phyloP scores from a whole-genome alignment of 495 filamentous ascomycete genomes.

The Mytilinidion resinicola region DNA sequence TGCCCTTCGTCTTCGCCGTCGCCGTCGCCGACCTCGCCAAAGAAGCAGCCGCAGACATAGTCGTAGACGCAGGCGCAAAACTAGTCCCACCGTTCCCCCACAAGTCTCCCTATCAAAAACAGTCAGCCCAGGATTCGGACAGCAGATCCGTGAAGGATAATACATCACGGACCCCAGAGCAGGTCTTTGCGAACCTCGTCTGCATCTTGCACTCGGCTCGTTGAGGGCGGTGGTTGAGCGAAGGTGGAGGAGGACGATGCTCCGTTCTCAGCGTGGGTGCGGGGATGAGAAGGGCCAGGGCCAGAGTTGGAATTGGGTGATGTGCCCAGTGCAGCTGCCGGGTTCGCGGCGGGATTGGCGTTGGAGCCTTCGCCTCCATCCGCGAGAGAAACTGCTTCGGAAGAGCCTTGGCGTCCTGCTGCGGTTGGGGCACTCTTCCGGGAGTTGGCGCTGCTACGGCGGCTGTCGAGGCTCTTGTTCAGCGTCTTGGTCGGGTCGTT shows the following conservation, averaged over 20 bases:
- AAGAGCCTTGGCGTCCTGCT: conserved; percentile 27
- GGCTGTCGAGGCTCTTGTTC: conserved; percentile 80
- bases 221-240: conserved; percentile 11
- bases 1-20: conserved; percentile 3
- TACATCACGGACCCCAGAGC: conserved; percentile 35
- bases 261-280: conserved; percentile 1
- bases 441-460: conserved; percentile 70
- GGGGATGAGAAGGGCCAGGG: conserved; percentile 3
- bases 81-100: not conserved
- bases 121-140: conserved; percentile 10
- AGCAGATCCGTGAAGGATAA: not conserved
- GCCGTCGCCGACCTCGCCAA: conserved; percentile 1
- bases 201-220: conserved; percentile 9
- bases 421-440: conserved; percentile 50
- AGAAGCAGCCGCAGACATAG: not conserved
- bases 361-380: conserved; percentile 2
- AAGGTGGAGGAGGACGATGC: not conserved
- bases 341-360: conserved; percentile 2
- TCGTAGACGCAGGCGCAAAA: not conserved
- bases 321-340: not conserved
- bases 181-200: conserved; percentile 40
- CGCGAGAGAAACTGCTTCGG: conserved; percentile 17
- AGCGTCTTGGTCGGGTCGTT: conserved; percentile 70
- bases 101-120: not conserved
- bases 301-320: not conserved